Conservation (phyloP, 2,329 filamentous ascomycete genomes). For the Stemphylium beticola region DNA sequence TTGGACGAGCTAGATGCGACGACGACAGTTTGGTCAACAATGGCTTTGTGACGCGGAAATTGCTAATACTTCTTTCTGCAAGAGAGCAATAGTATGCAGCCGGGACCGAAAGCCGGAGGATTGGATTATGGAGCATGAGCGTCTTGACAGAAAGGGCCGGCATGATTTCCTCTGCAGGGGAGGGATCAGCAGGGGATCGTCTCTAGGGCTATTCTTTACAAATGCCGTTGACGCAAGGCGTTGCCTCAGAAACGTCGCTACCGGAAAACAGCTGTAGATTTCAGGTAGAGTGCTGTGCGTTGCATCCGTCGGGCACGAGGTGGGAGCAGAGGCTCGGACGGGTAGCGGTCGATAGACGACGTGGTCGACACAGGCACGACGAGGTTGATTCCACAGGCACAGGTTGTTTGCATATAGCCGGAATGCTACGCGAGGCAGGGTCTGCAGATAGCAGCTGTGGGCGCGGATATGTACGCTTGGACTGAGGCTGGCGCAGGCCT, state of each 20-base stretch:
- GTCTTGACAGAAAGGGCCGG: neutral
- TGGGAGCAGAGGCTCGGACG: too few species aligned
- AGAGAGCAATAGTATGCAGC: slow-evolving; percentile 2
- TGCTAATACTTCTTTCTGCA: slow-evolving; percentile 11
- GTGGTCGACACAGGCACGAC: too few species aligned
- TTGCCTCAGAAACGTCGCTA: neutral
- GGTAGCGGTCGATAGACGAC: too few species aligned
- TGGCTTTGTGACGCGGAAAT: slow-evolving; percentile 33
- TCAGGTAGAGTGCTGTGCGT: neutral
- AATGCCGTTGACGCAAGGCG: slow-evolving; percentile 3
- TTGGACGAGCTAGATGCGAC: slow-evolving; percentile 20
- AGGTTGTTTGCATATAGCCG: slow-evolving; percentile 14
- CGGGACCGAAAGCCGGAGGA: neutral
- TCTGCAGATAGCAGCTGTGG: slow-evolving; percentile 12
- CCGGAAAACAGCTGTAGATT: neutral
- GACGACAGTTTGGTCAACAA: slow-evolving; percentile 7
- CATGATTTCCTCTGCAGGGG: slow-evolving; percentile 3
- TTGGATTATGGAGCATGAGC: neutral
- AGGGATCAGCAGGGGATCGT: slow-evolving; percentile 8
- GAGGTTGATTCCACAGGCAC: neutral
- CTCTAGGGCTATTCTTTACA: neutral
- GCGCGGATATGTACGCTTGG: slow-evolving; percentile 11
- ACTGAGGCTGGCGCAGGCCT: slow-evolving; percentile 7
- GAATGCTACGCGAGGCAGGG: slow-evolving; percentile 16
- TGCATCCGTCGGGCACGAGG: neutral